A percentile compares a stretch with the other conserved stretches of the same genome.
Evolutionary conservation across 371 early-diverging fungal species (phyloP).

Genomic region (Coemansia sp.): DNA sequence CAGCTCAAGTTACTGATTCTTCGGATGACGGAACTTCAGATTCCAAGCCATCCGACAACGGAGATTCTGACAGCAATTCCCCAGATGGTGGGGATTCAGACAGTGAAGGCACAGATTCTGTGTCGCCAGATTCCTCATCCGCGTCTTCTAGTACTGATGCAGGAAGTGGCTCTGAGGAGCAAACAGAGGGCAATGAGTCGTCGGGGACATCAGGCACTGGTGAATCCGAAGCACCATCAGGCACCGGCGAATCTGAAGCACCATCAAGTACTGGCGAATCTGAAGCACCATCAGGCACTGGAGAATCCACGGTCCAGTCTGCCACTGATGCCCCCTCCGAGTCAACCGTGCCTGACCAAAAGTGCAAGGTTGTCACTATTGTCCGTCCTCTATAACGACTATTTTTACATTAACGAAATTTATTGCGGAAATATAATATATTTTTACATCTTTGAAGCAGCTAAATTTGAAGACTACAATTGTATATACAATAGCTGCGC

Average conservation of each 20-base stretch:
- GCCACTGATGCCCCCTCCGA: not conserved
- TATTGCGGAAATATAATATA: not conserved
- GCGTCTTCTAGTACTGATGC: not conserved
- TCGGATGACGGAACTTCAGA: not conserved
- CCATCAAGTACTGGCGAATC: not conserved
- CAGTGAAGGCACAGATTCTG: not conserved
- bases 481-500: not conserved
- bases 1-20: not conserved
- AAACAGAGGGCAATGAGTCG: not conserved
- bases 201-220: not conserved
- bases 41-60: not conserved
- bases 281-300: not conserved
- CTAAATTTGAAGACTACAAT: not conserved
- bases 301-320: not conserved
- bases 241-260: not conserved
- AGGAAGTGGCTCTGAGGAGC: not conserved
- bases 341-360: not conserved
- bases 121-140: not conserved
- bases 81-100: not conserved
- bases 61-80: not conserved
- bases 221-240: not conserved
- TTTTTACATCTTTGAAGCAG: not conserved
- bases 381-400: not conserved
- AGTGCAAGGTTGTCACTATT: conserved; percentile 4
- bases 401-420: not conserved